These are phyloP conservation scores for Candida odintsovae DNA, from an alignment of 805 yeast species.

Conservation along the genomic window DNA sequence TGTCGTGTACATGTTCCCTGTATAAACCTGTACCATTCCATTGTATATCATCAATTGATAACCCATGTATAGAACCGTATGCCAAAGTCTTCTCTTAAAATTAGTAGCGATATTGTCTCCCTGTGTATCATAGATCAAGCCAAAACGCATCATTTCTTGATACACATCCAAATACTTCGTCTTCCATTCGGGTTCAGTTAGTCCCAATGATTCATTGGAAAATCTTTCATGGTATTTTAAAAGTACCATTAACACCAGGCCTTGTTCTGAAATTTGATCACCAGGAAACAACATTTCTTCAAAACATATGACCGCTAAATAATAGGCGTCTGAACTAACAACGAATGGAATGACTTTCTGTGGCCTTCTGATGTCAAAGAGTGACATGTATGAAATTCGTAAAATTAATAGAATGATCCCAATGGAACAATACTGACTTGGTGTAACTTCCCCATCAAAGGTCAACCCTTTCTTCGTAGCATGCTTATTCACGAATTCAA, in stretches of 20 bases:
- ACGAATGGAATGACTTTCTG: neutral
- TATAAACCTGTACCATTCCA: neutral
- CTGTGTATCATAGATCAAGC: constrained; percentile 1
- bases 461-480: neutral
- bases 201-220: constrained; percentile 5
- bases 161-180: neutral
- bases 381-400: constrained; percentile 4
- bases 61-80: constrained; percentile 2
- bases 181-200: neutral
- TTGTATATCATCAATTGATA: constrained; percentile 2
- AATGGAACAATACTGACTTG: neutral
- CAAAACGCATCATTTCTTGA: neutral
- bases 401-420: constrained; percentile 1
- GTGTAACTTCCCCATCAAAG: neutral
- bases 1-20: constrained; percentile 1
- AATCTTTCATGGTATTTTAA: constrained; percentile 2
- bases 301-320: constrained; percentile 4
- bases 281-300: neutral
- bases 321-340: constrained; percentile 3
- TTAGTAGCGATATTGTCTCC: neutral
- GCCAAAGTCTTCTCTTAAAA: constrained; percentile 4
- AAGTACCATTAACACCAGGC: constrained; percentile 2
- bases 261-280: neutral
- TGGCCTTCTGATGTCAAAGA: constrained; percentile 3
- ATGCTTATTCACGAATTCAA: neutral